Conservation (phyloP, 2,329 filamentous ascomycete species). For the Grosmannia clavigera region DNA sequence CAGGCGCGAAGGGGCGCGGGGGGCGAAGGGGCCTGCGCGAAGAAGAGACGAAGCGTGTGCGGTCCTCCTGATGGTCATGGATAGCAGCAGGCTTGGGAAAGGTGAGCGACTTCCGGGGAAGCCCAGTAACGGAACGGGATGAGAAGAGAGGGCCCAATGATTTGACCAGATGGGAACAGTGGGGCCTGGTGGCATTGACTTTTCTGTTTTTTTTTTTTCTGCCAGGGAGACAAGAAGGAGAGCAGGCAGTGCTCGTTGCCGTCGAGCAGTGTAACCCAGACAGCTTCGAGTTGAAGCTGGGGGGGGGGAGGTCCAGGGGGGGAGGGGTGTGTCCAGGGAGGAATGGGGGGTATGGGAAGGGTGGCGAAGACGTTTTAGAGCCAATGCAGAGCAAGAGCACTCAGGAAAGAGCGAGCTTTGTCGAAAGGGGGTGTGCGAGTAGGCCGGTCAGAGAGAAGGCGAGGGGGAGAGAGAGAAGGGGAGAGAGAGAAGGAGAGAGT, state of each 20-base stretch:
- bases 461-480: not conserved
- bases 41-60: not conserved
- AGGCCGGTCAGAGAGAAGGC: not conserved
- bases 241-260: not conserved
- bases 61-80: not conserved
- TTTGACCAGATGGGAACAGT: not conserved
- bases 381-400: not conserved
- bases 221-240: not conserved
- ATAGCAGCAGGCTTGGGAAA: not conserved
- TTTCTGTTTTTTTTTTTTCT: not conserved
- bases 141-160: not conserved
- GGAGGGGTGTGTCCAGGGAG: not conserved
- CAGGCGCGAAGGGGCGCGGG: conserved; percentile 1
- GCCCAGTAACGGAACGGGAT: not conserved
- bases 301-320: not conserved
- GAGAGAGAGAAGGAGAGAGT: not conserved
- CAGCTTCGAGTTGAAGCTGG: not conserved
- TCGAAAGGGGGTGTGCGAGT: not conserved
- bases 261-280: conserved; percentile 1
- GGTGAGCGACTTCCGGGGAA: not conserved
- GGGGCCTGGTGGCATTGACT: not conserved
- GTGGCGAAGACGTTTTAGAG: not conserved
- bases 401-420: not conserved
- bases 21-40: not conserved
- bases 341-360: not conserved